Percentiles rank a stretch among this genome's conserved stretches.
Conservation (phyloP, 2,329 filamentous ascomycete genomes). For the Myriosclerotinia scirpicola region DNA sequence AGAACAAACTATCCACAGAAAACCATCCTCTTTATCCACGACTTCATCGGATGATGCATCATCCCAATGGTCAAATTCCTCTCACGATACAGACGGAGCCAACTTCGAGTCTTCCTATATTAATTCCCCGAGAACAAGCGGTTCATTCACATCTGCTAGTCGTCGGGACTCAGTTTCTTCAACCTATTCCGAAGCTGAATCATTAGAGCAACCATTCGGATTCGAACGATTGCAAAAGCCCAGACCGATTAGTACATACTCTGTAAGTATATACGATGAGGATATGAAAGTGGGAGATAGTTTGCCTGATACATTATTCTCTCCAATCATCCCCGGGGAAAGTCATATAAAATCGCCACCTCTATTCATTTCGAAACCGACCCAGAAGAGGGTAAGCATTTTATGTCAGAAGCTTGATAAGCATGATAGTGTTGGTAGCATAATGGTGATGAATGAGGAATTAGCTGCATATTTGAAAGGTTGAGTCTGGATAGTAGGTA, state of each 20-base stretch:
- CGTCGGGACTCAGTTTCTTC: slow-evolving; percentile 2
- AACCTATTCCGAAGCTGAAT: slow-evolving; percentile 1
- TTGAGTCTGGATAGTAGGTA: not conserved
- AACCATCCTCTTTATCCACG: slow-evolving; percentile 1
- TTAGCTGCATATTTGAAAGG: slow-evolving; percentile 9
- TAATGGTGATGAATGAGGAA: slow-evolving; percentile 8
- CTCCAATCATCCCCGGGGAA: not conserved
- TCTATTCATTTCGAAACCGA: slow-evolving; percentile 2
- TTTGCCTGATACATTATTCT: not conserved
- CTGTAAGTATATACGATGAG: slow-evolving; percentile 26
- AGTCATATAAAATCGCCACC: not conserved
- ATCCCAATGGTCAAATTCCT: slow-evolving; percentile 20
- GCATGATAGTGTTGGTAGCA: slow-evolving; percentile 10
- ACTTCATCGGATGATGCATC: slow-evolving; percentile 13
- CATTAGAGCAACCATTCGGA: not conserved
- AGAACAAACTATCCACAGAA: not conserved
- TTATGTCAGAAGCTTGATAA: not conserved
- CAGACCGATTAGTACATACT: slow-evolving; percentile 30
- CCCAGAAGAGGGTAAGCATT: not conserved
- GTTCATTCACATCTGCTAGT: slow-evolving; percentile 9
- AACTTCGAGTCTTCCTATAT: not conserved
- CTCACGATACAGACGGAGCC: slow-evolving; percentile 17
- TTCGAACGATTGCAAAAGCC: not conserved
- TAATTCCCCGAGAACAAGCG: slow-evolving; percentile 3
- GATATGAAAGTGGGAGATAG: not conserved